Base-by-base conservation (phyloP, 345 rosid genomes). In the Orychophragmus violaceus region DNA sequence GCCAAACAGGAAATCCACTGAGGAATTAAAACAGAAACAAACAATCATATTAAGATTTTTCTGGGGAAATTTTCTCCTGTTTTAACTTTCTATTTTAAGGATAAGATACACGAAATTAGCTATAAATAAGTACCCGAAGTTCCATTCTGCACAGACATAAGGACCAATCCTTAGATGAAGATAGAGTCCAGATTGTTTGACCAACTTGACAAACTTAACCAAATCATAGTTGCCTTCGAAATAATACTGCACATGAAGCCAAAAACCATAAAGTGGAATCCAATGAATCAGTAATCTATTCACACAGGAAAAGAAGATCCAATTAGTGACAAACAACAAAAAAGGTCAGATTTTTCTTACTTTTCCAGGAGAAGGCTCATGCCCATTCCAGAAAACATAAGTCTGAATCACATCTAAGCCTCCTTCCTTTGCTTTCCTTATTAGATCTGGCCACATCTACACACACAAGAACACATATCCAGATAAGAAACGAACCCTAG, bases 361-460 rank as follows among this genome's bases (percentile, higher is more conserved):
- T 79, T 85, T 85, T 59, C 97, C 95, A 44, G 81, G 95, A 13
- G 91, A 80, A 76, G 96, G 97, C 73, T 90, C 97, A 62, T 94
- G 97, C 11, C 97, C 99, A 83, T 94, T 90, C 97, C 97, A 94
- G 68, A 94, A 94, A 42, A 90, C 99, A 71, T 94, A 94, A n/a
- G 99, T 94, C 82, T 94, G 96, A 80, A 94, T 85, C 79, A 88
- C 97, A 80, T 94, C 97, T 59, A 94, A 48, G 8, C 99, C 99
- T 76, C 99, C 97, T 78, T 88, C 96, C 62, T 88, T 90, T 21
- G 96, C 95, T 79, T 91, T 94, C 80, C 80, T 77, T 29, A 94
- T 88, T 74, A 90, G 97, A 88, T 94, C 97, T 70, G 93, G 99
- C 99, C 99, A 94, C 99, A 94, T 94, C 99, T 94, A 84, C 76